Percentiles rank a stretch among this genome's conserved stretches.
These are phyloP conservation scores for Apiospora hydei DNA, from an alignment of 2,329 filamentous ascomycete genomes.

Conservation along the genomic window DNA sequence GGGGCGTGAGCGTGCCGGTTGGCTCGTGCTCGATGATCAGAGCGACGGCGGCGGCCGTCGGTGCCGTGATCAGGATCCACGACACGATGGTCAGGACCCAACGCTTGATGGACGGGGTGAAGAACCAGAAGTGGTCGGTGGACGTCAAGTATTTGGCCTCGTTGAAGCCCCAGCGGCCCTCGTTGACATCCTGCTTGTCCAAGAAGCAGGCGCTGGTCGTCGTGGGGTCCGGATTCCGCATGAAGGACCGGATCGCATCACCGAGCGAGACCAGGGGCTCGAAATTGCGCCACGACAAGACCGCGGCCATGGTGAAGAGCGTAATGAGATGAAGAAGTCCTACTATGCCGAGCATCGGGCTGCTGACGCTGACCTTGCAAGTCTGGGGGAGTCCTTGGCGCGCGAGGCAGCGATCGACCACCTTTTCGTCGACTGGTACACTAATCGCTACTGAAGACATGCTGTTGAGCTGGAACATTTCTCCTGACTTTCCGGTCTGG, in stretches of 20 bases:
- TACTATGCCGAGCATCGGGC: constrained; percentile 50
- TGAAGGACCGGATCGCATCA: constrained; percentile 59
- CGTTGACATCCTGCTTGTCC: constrained; percentile 53
- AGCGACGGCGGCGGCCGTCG: constrained; percentile 50
- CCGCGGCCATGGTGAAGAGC: constrained; percentile 38
- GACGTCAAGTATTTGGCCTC: constrained; percentile 54
- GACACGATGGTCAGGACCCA: constrained; percentile 51
- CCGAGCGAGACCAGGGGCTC: constrained; percentile 57
- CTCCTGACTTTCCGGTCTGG: constrained; percentile 41
- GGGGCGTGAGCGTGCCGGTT: constrained; percentile 43
- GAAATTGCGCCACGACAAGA: constrained; percentile 42
- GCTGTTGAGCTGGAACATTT: constrained; percentile 30
- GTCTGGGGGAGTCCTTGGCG: constrained; percentile 35
- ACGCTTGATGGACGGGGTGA: constrained; percentile 49
- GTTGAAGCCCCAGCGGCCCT: constrained; percentile 51
- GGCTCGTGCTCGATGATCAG: constrained; percentile 42
- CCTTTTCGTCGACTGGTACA: constrained; percentile 33
- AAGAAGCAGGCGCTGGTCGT: constrained; percentile 52
- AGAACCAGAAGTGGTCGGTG: constrained; percentile 53
- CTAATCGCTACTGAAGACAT: constrained; percentile 27
- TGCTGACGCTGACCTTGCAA: constrained; percentile 53
- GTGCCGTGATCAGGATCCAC: constrained; percentile 48
- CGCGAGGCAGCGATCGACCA: constrained; percentile 45
- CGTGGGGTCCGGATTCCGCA: constrained; percentile 51
- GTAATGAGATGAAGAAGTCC: constrained; percentile 39